phyloP scores from a whole-genome alignment of 2,329 filamentous ascomycete species.

The Calonectria multiphialidica region DNA sequence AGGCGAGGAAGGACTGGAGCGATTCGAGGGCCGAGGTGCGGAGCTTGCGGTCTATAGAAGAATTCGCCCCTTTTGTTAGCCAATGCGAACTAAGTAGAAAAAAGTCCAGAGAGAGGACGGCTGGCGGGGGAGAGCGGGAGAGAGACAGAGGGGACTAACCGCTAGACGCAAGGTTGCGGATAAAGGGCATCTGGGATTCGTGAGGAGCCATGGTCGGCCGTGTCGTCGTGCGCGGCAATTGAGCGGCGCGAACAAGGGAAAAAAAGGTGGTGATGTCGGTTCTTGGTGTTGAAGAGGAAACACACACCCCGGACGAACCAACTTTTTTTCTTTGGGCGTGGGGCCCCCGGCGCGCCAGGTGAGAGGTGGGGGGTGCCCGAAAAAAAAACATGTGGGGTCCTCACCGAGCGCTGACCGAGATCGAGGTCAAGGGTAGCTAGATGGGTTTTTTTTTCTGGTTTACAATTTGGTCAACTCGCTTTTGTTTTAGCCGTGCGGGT shows the following conservation, averaged over 20 bases:
- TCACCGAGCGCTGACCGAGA: constrained; percentile 24
- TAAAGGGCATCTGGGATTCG: constrained; percentile 75
- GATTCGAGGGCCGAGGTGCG: constrained; percentile 83
- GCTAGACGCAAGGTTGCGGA: constrained; percentile 86
- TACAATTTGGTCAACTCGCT: too few relatives aligned
- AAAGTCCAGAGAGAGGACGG: background rate
- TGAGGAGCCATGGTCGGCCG: constrained; percentile 39
- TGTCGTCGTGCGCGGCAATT: constrained; percentile 25
- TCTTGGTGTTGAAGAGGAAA: constrained; percentile 34
- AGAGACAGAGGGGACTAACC: constrained; percentile 65
- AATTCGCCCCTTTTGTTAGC: constrained; percentile 23
- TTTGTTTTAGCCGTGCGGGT: too few relatives aligned
- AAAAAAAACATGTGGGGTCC: constrained; percentile 33
- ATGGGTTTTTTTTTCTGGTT: too few relatives aligned
- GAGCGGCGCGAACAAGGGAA: constrained; percentile 24
- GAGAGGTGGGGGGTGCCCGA: constrained; percentile 30
- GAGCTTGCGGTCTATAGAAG: constrained; percentile 75
- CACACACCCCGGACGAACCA: constrained; percentile 25
- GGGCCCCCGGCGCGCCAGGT: background rate
- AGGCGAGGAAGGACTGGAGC: constrained; percentile 81
- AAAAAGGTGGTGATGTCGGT: constrained; percentile 16
- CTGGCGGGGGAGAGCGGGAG: too few relatives aligned
- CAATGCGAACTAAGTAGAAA: background rate
- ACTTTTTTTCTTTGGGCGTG: constrained; percentile 39
- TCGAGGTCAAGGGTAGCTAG: background rate